Percentiles rank a stretch among this genome's conserved stretches.
These are phyloP conservation scores for Tubosaeta sp. DNA, from an alignment of 768 basidiomycete species.

Conservation along the genomic window DNA sequence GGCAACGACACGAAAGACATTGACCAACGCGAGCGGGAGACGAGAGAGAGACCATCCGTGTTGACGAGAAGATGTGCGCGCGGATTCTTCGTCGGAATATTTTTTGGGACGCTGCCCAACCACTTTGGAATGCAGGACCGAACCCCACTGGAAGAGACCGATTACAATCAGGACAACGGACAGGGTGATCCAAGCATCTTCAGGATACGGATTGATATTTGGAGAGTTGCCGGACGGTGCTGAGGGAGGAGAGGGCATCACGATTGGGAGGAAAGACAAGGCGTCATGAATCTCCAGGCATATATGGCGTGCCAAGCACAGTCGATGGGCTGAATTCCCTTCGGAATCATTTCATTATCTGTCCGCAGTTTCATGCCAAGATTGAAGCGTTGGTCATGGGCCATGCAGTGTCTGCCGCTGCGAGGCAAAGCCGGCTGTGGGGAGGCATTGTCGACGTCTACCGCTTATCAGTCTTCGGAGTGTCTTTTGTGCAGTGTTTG, in stretches of 20 bases:
- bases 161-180: slow-evolving; percentile 11
- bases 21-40: slow-evolving; percentile 35
- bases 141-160: slow-evolving; percentile 27
- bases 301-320: background rate
- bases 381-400: too few species aligned
- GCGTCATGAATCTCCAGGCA: background rate
- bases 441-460: too few species aligned
- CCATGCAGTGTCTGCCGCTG: too few species aligned
- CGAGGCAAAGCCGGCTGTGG: too few species aligned
- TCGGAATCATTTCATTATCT: background rate
- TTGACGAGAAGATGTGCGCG: background rate
- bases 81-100: slow-evolving; percentile 16
- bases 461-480: too few species aligned
- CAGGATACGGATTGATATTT: background rate
- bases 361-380: background rate
- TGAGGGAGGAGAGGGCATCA: background rate
- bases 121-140: slow-evolving; percentile 22
- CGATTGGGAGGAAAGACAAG: background rate
- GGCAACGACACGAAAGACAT: slow-evolving; percentile 45
- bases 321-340: too few species aligned
- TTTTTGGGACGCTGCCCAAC: background rate
- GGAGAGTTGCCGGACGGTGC: background rate
- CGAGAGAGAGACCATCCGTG: slow-evolving; percentile 36
- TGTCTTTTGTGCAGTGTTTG: too few species aligned
- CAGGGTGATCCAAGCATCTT: slow-evolving; percentile 17